A percentile compares a stretch with the other conserved stretches of the same genome.
Evolutionary conservation across 2,329 filamentous ascomycete genomes (phyloP).

Genomic region (Sclerotinia trifoliorum): DNA sequence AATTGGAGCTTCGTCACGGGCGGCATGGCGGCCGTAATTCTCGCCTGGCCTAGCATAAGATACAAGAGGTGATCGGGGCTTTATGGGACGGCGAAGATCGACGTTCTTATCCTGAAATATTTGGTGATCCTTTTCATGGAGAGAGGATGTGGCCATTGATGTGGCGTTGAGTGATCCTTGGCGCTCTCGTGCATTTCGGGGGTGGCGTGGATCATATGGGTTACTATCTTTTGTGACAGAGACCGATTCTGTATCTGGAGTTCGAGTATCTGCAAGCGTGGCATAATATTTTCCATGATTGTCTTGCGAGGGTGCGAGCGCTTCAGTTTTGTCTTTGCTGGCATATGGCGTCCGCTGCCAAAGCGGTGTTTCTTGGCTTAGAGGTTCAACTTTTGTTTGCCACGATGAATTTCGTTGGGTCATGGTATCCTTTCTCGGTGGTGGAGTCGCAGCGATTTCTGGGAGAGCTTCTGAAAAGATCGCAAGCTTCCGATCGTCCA

Average conservation of each 20-base stretch:
- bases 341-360: slow-evolving; percentile 17
- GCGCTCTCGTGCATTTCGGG: slow-evolving; percentile 28
- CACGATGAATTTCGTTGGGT: neutral
- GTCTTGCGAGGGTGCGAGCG: slow-evolving; percentile 37
- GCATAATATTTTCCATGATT: slow-evolving; percentile 39
- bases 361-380: neutral
- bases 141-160: slow-evolving; percentile 2
- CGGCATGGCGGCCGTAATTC: slow-evolving; percentile 27
- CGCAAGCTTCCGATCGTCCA: slow-evolving; percentile 55
- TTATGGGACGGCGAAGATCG: neutral
- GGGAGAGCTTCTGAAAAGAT: slow-evolving; percentile 53
- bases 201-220: slow-evolving; percentile 35
- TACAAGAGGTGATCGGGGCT: neutral
- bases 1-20: slow-evolving; percentile 29
- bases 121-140: neutral
- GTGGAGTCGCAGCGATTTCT: slow-evolving; percentile 39
- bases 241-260: slow-evolving; percentile 23
- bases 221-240: slow-evolving; percentile 29
- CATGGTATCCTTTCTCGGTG: slow-evolving; percentile 5
- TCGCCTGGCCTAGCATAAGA: slow-evolving; percentile 22
- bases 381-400: slow-evolving; percentile 14
- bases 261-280: slow-evolving; percentile 21
- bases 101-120: neutral
- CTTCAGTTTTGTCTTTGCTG: slow-evolving; percentile 23
- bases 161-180: slow-evolving; percentile 3